phyloP scores from a whole-genome alignment of 2,329 filamentous ascomycete species.

The Kalmusia sp. region DNA sequence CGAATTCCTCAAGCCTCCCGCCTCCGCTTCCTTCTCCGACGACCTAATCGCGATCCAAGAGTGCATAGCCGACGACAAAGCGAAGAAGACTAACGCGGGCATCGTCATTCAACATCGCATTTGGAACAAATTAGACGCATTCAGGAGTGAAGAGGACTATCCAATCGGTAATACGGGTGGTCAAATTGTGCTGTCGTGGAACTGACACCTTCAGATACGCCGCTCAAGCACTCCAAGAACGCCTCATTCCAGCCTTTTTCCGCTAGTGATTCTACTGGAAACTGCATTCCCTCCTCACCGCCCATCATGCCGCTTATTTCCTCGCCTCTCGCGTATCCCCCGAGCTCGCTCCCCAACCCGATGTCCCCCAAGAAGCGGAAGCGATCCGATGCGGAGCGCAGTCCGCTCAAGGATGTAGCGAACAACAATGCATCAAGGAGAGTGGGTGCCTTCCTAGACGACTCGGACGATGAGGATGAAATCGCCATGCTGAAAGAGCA shows the following conservation, averaged over 20 bases:
- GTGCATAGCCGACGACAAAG: conserved; percentile 50
- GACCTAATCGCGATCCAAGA: conserved; percentile 55
- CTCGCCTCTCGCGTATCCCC: conserved; percentile 64
- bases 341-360: conserved; percentile 54
- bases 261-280: conserved; percentile 20
- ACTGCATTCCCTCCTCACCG: conserved; percentile 48
- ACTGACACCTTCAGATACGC: conserved; percentile 43
- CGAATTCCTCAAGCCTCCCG: conserved; percentile 26
- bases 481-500: conserved; percentile 49
- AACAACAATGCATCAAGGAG: conserved; percentile 43
- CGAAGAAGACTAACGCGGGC: conserved; percentile 51
- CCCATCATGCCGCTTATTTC: conserved; percentile 68
- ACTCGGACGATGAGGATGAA: conserved; percentile 52
- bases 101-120: conserved; percentile 60
- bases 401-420: conserved; percentile 41
- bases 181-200: conserved; percentile 1
- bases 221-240: conserved; percentile 29
- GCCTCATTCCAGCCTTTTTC: conserved; percentile 15
- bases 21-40: conserved; percentile 50
- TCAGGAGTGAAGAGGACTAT: conserved; percentile 58
- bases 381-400: conserved; percentile 33
- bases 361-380: conserved; percentile 50
- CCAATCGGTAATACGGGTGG: conserved; percentile 37
- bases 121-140: conserved; percentile 56
- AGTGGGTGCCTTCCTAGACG: conserved; percentile 48